Evolutionary conservation across 2,329 filamentous ascomycete species (phyloP), one percentile per base, ranked within the genome.

Genomic region (Pseudogymnoascus sp.): DNA sequence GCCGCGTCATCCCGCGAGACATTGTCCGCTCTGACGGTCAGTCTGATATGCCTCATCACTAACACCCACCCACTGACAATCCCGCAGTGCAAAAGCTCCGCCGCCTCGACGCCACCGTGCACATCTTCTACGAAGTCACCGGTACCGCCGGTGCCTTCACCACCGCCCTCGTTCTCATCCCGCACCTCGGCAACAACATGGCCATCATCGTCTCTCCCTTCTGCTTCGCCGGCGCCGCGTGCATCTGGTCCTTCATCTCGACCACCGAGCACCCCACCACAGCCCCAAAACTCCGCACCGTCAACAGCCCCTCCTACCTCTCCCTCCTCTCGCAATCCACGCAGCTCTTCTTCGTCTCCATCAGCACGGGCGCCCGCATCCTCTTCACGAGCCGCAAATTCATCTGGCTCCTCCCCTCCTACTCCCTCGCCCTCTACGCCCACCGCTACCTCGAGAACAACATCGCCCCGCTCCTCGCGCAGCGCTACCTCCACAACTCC

Each of bases 381-480:
- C 75, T 81, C 59, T 77, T 80, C 68, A 77, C 75, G 1, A 76
- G 75, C 33, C 74, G 78, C 28, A 76, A 78, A 64, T 81, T 80
- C 66, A 69, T 80, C 65, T 82, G 79, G 79, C 73, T 82, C 35
- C 69, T 81, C 4, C 77, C 79, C 5, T 77, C 78, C 35, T 82
- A 81, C 65, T 75, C 78, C 0, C 68, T 81, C 53, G 78, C 78
- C 1, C 73, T 81, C 10, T 81, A 81, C 67, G 78, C 75, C 2
- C 79, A 82, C 65, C 73, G 79, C 21, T 82, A 80, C 65, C 75
- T 82, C 44, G 79, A 82, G 68, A 80, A 80, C 65, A 76, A 75
- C 21, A 75, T 82, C 40, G 76, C 77, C 0, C 78, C 78, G 0
- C 75, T 76, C 31, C 71, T 82, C 16, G 79, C 79, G 8, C 73